These are phyloP conservation scores for Ceratonia siliqua DNA, from an alignment of 306 rosid species.

Conservation along the genomic window DNA sequence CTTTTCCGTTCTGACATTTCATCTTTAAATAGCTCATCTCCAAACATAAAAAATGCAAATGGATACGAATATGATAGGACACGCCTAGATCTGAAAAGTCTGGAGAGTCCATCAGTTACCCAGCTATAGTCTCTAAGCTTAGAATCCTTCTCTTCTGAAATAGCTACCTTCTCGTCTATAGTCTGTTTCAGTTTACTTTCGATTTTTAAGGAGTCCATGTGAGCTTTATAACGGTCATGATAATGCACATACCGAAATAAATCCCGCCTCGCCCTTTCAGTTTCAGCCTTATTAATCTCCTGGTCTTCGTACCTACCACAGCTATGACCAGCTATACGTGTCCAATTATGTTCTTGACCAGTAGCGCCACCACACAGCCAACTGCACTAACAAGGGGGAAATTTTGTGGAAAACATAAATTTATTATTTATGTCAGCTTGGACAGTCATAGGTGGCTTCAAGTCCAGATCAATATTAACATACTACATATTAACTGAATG, in stretches of 20 bases:
- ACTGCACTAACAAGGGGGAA: constrained; percentile 54
- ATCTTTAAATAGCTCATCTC: constrained; percentile 87
- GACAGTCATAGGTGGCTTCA: constrained; percentile 7
- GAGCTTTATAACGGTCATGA: constrained; percentile 92
- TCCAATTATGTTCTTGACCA: constrained; percentile 87
- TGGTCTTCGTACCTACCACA: constrained; percentile 86
- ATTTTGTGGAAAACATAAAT: not conserved
- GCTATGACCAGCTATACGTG: constrained; percentile 85
- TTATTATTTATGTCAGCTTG: constrained; percentile 13
- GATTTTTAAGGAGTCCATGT: constrained; percentile 90
- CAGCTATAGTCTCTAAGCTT: constrained; percentile 77
- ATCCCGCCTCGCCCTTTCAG: constrained; percentile 90
- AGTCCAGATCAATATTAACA: not conserved
- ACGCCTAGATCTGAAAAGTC: constrained; percentile 95
- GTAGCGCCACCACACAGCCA: constrained; percentile 99
- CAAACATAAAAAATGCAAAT: constrained; percentile 97
- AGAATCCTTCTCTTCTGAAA: constrained; percentile 68
- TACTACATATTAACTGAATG: not conserved
- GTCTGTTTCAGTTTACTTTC: constrained; percentile 79
- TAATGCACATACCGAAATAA: constrained; percentile 87
- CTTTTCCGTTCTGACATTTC: constrained; percentile 68
- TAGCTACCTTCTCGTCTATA: constrained; percentile 60
- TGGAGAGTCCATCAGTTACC: constrained; percentile 75
- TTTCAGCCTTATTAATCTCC: too few relatives aligned
- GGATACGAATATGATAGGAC: constrained; percentile 94